phyloP scores from a whole-genome alignment of 2,329 filamentous ascomycete species.

The Geoglossum cookeanum region DNA sequence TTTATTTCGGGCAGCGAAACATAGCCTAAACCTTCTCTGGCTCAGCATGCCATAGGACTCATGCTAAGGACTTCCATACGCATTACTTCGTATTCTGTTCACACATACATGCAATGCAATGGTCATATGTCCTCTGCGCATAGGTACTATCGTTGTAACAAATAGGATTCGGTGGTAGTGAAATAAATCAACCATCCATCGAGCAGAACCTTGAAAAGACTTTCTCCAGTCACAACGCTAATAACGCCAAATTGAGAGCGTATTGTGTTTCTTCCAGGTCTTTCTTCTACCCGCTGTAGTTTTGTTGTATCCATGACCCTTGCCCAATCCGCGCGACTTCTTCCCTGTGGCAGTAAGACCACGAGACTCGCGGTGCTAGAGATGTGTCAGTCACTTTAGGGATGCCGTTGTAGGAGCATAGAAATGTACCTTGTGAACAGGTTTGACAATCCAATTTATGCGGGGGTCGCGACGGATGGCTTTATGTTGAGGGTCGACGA shows the following conservation, averaged over 20 bases:
- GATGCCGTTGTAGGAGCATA: neutral
- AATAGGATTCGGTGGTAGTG: neutral
- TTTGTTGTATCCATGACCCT: constrained; percentile 99
- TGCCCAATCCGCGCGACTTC: constrained; percentile 98
- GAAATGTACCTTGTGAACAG: constrained; percentile 66
- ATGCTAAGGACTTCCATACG: neutral
- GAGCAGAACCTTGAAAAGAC: neutral
- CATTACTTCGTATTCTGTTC: neutral
- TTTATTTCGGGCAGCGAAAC: neutral
- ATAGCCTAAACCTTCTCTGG: neutral
- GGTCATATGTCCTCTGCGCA: too few species aligned
- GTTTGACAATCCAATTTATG: constrained; percentile 99
- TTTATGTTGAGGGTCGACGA: constrained; percentile 99
- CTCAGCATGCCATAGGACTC: neutral
- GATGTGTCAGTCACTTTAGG: neutral
- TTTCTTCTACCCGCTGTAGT: constrained; percentile 92
- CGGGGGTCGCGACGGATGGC: constrained; percentile 96
- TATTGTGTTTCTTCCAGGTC: constrained; percentile 72
- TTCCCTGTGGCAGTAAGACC: constrained; percentile 97
- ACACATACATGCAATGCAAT: too few species aligned
- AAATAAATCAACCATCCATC: neutral
- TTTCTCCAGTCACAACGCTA: neutral
- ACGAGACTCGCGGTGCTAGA: constrained; percentile 79
- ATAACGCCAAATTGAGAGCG: constrained; percentile 1
- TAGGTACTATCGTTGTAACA: neutral